Percentiles rank a stretch among this genome's conserved stretches.
Conservation (phyloP, 1,139 yeast genomes). For the Debaryomyces udenii region DNA sequence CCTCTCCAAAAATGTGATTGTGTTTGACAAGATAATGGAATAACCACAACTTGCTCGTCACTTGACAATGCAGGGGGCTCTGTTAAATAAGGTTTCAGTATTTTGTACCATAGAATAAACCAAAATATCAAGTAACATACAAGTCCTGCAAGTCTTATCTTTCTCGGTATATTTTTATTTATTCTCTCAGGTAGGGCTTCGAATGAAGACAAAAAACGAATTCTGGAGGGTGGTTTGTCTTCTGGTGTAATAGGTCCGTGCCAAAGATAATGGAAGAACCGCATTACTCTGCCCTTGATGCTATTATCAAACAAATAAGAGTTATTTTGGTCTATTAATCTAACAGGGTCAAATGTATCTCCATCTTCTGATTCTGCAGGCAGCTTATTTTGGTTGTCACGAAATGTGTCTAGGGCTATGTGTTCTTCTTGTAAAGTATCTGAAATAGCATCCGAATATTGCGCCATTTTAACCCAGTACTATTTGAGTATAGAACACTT, state of each 20-base stretch:
- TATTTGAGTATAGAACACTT: background rate
- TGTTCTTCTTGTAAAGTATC: constrained; percentile 4
- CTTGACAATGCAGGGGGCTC: constrained; percentile 30
- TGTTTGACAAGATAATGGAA: constrained; percentile 45
- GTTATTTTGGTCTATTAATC: constrained; percentile 1
- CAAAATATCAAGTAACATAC: constrained; percentile 40
- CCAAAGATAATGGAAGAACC: constrained; percentile 33
- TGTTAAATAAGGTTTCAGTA: constrained; percentile 44
- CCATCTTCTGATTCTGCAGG: background rate
- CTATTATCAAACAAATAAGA: background rate
- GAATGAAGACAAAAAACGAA: constrained; percentile 27
- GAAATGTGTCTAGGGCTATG: constrained; percentile 4
- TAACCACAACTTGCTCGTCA: constrained; percentile 23
- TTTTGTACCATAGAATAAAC: constrained; percentile 31
- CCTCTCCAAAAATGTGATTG: constrained; percentile 65
- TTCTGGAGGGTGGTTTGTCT: constrained; percentile 51
- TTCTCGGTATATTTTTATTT: constrained; percentile 28
- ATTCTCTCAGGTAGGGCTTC: constrained; percentile 51
- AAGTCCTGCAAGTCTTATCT: constrained; percentile 33
- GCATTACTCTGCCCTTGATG: constrained; percentile 2
- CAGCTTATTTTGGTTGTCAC: background rate
- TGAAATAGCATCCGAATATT: background rate
- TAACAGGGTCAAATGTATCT: constrained; percentile 1
- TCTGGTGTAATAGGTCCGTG: constrained; percentile 52
- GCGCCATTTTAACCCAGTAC: constrained; percentile 2